phyloP scores from a whole-genome alignment of 1,284 basidiomycete genomes.

The Waitea zeae region DNA sequence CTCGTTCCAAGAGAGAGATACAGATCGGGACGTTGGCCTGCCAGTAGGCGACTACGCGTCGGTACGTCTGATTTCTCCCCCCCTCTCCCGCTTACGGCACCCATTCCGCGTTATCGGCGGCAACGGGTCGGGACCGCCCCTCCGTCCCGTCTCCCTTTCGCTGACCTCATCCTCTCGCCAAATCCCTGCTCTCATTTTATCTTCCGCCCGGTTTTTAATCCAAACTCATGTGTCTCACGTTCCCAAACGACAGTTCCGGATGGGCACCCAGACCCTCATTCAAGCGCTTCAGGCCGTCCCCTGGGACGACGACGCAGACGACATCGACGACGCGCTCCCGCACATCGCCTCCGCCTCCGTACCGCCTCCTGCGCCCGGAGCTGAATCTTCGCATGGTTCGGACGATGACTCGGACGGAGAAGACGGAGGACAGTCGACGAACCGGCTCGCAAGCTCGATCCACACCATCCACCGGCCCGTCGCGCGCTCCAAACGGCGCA shows the following conservation, averaged over 20 bases:
- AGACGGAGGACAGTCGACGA: too few relatives aligned
- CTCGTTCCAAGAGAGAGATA: constrained; percentile 3
- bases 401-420: background rate
- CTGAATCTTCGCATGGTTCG: background rate
- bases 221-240: constrained; percentile 6
- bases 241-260: constrained; percentile 35
- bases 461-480: constrained; percentile 75
- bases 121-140: too few relatives aligned
- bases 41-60: constrained; percentile 50
- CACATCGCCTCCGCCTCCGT: background rate
- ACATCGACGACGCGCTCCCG: constrained; percentile 32
- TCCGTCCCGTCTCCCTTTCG: too few relatives aligned
- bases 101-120: too few relatives aligned
- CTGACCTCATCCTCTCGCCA: too few relatives aligned
- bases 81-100: too few relatives aligned
- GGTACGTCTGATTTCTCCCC: constrained; percentile 21
- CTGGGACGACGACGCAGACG: constrained; percentile 49
- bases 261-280: constrained; percentile 70
- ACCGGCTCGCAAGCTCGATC: background rate
- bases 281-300: constrained; percentile 72
- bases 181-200: background rate
- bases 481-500: constrained; percentile 22
- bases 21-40: background rate
- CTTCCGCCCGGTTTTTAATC: background rate
- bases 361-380: background rate